phyloP scores from a whole-genome alignment of 139 green algal species.

The Desmodesmus armatus region DNA sequence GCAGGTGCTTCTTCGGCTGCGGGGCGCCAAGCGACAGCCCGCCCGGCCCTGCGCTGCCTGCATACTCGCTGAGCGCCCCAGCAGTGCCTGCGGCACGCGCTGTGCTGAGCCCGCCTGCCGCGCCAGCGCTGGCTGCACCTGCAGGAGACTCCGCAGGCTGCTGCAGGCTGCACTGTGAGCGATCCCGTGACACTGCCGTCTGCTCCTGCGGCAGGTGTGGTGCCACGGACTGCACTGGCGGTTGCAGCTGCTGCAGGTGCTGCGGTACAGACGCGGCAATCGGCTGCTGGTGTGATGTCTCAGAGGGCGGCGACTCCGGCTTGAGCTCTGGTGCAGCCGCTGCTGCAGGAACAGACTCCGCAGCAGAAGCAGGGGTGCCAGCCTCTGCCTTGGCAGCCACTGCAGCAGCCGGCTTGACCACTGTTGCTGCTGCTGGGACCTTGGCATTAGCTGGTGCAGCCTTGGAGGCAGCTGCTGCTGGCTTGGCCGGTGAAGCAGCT shows the following conservation, averaged over 20 bases:
- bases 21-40: too few species aligned
- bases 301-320: conserved; percentile 7
- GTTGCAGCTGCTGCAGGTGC: conserved; percentile 2
- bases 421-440: neutral
- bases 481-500: neutral
- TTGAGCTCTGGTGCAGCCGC: conserved; percentile 10
- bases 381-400: neutral
- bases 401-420: neutral
- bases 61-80: neutral
- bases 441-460: neutral
- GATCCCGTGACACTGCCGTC: conserved; percentile 29
- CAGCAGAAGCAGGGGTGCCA: neutral
- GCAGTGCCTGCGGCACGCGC: neutral
- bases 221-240: too few species aligned
- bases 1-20: neutral
- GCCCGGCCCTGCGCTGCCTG: neutral
- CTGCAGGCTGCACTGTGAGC: conserved; percentile 33
- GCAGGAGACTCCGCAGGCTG: neutral
- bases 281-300: conserved; percentile 34
- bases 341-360: conserved; percentile 5
- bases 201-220: conserved; percentile 15
- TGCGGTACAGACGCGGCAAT: neutral
- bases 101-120: conserved; percentile 27
- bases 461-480: neutral
- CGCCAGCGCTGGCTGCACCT: neutral